Evolutionary conservation across 208 protist genomes (phyloP).

Genomic region (Naegleria lovaniensis): DNA sequence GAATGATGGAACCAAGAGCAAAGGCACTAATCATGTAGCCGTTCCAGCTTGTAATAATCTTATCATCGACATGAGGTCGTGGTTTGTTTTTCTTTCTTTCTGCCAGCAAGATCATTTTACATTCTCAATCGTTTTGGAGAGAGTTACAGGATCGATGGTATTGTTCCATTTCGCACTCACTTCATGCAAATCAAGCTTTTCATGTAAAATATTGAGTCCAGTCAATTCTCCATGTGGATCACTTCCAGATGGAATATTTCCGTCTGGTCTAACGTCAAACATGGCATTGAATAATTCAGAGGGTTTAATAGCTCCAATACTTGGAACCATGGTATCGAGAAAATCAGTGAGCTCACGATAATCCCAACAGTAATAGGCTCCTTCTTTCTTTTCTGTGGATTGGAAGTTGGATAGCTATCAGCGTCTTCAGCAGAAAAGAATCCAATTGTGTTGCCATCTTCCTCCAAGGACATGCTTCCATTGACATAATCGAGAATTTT

Average conservation of each 20-base stretch:
- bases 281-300: not conserved
- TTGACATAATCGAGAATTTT: conserved; percentile 34
- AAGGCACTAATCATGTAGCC: conserved; percentile 40
- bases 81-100: conserved; percentile 18
- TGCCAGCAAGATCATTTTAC: not conserved
- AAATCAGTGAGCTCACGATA: conserved; percentile 31
- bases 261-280: not conserved
- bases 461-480: not conserved
- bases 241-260: conserved; percentile 11
- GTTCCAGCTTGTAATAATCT: conserved; percentile 41
- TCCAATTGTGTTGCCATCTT: not conserved
- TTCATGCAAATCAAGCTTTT: not conserved
- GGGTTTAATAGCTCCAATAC: not conserved
- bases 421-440: conserved; percentile 44
- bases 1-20: not conserved
- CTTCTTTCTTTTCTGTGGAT: conserved; percentile 29
- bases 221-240: conserved; percentile 34
- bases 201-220: conserved; percentile 29
- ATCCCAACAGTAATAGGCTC: conserved; percentile 44
- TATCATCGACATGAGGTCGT: conserved; percentile 39
- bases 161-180: not conserved
- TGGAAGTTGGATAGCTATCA: conserved; percentile 20
- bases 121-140: not conserved
- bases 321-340: not conserved
- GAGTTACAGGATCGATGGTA: not conserved